phyloP scores from a whole-genome alignment of 1,284 basidiomycete species.

The Ceratobasidium sp. region DNA sequence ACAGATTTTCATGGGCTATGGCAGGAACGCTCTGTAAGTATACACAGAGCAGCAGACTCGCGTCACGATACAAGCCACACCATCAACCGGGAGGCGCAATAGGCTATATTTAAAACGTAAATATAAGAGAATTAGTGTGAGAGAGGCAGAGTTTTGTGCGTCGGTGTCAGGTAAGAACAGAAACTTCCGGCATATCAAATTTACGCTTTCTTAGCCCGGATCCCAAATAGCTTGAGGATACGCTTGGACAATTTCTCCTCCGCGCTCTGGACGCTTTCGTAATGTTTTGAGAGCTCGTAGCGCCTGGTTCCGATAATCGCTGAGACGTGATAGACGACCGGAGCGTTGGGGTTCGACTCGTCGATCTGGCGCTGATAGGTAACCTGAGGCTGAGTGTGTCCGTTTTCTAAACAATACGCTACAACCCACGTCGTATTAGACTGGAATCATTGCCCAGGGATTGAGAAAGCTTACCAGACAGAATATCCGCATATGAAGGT shows the following conservation, averaged over 20 bases:
- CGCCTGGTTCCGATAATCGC: neutral
- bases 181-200: neutral
- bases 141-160: too few relatives aligned
- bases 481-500: constrained; percentile 14
- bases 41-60: neutral
- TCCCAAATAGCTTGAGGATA: constrained; percentile 27
- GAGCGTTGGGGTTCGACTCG: neutral
- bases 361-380: constrained; percentile 27
- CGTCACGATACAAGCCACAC: too few relatives aligned
- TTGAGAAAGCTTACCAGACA: constrained; percentile 19
- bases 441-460: neutral
- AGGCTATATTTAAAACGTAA: neutral
- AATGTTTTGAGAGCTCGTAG: constrained; percentile 33
- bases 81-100: neutral
- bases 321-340: constrained; percentile 23
- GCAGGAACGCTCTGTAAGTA: neutral
- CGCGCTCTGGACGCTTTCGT: constrained; percentile 24
- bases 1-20: too few relatives aligned
- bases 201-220: constrained; percentile 17
- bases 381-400: constrained; percentile 30
- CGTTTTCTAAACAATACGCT: constrained; percentile 21
- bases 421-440: too few relatives aligned
- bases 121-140: neutral
- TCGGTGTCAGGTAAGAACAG: too few relatives aligned
- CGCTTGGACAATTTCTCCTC: constrained; percentile 40